These are phyloP conservation scores for Rhodocollybia butyracea DNA, from an alignment of 768 basidiomycete genomes.

Conservation along the genomic window DNA sequence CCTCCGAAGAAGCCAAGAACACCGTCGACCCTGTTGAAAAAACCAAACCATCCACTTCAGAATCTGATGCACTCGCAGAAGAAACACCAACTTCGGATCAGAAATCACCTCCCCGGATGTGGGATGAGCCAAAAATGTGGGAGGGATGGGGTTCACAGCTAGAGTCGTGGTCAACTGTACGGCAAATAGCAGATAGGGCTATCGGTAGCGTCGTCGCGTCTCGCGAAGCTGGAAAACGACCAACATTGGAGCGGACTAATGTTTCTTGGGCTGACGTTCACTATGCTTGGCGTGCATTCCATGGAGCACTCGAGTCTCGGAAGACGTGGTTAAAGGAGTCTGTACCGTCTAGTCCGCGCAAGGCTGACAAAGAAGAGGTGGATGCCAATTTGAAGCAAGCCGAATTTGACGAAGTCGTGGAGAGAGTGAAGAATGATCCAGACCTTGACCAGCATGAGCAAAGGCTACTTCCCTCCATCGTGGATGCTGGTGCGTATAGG, in stretches of 20 bases:
- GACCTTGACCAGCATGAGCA: slow-evolving; percentile 82
- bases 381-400: slow-evolving; percentile 30
- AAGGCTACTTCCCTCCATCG: slow-evolving; percentile 78
- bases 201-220: slow-evolving; percentile 58
- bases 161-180: slow-evolving; percentile 67
- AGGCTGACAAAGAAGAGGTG: slow-evolving; percentile 33
- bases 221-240: slow-evolving; percentile 26
- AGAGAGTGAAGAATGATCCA: slow-evolving; percentile 69
- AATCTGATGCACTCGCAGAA: not conserved
- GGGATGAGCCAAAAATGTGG: slow-evolving; percentile 36
- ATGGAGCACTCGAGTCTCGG: slow-evolving; percentile 46
- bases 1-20: not conserved
- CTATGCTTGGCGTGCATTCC: slow-evolving; percentile 61
- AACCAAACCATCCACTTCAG: not conserved
- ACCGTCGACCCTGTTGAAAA: not conserved
- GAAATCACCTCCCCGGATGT: not conserved
- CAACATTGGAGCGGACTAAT: slow-evolving; percentile 50
- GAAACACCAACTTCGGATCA: not conserved
- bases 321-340: slow-evolving; percentile 61
- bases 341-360: slow-evolving; percentile 24
- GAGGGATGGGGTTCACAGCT: slow-evolving; percentile 68
- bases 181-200: slow-evolving; percentile 72
- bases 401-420: slow-evolving; percentile 67
- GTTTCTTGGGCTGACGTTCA: slow-evolving; percentile 69
- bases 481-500: slow-evolving; percentile 61